Conservation (phyloP, 768 basidiomycete species). For the Trametopsis cervina region DNA sequence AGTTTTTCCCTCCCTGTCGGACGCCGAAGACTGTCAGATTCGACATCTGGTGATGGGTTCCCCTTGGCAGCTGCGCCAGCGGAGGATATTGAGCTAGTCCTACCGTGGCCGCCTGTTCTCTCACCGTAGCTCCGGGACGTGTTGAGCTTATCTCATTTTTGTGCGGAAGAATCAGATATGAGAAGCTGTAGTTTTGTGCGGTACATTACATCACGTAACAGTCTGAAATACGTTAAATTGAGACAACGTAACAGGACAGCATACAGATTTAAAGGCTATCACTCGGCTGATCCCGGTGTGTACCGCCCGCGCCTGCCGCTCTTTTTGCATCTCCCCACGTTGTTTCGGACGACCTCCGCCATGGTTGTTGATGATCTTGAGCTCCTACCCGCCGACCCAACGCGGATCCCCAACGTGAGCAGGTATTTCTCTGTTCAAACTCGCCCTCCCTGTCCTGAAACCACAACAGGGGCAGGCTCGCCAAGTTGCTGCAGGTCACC, state of each 20-base stretch:
- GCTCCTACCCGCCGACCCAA: neutral
- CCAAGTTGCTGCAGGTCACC: neutral
- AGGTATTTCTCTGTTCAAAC: neutral
- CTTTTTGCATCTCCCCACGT: neutral
- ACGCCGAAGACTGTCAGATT: neutral
- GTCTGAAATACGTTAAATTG: neutral
- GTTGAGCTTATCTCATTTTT: neutral
- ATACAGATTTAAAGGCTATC: no score
- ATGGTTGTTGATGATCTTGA: neutral
- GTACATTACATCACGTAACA: neutral
- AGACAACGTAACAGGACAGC: no score
- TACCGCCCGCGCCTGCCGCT: neutral
- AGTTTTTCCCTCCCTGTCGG: neutral
- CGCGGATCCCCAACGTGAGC: neutral
- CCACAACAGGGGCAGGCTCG: neutral
- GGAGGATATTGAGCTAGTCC: neutral
- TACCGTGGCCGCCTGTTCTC: slow-evolving; percentile 10
- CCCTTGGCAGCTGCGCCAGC: neutral
- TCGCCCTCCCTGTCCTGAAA: no score
- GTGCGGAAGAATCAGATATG: neutral
- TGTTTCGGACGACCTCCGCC: neutral
- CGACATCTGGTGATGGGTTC: neutral
- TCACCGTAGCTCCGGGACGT: neutral
- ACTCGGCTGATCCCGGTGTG: neutral
- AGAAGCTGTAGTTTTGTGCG: neutral